phyloP scores from a whole-genome alignment of 2,329 filamentous ascomycete species.

The Xylaria sp. region DNA sequence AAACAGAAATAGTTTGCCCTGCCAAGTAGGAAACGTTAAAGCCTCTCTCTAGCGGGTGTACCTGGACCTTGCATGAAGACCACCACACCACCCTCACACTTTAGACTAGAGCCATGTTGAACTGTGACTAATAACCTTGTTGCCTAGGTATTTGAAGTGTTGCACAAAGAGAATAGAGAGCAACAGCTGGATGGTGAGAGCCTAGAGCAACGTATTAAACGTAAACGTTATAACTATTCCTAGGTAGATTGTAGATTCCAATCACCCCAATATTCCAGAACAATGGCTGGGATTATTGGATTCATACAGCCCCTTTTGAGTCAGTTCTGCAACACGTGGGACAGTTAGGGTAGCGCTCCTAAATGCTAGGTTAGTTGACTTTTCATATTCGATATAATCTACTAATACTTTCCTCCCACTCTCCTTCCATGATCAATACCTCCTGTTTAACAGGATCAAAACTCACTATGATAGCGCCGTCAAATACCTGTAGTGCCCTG shows the following conservation, averaged over 20 bases:
- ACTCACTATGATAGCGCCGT: too few species aligned
- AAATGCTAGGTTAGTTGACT: not conserved
- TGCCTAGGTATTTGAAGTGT: not conserved
- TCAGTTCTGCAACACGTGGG: conserved; percentile 22
- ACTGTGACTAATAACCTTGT: not conserved
- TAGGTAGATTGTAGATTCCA: not conserved
- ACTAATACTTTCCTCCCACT: not conserved
- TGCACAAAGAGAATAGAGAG: not conserved
- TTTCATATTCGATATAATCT: not conserved
- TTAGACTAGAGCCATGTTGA: conserved; percentile 18
- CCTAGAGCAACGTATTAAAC: not conserved
- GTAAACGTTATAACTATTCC: not conserved
- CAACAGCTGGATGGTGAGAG: not conserved
- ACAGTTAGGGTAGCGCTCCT: not conserved
- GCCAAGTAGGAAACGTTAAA: conserved; percentile 17
- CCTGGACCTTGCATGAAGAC: conserved; percentile 32
- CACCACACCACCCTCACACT: not conserved
- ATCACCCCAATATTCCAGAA: conserved; percentile 5
- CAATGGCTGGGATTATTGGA: not conserved
- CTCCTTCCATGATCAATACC: too few species aligned
- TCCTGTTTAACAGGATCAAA: too few species aligned
- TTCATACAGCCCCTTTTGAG: not conserved
- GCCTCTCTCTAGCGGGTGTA: conserved; percentile 18
- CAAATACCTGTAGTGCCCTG: too few species aligned
- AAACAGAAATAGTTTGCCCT: conserved; percentile 1